Percentiles rank a stretch among this genome's conserved stretches.
These are phyloP conservation scores for Ogataea glucozyma DNA, from an alignment of 805 yeast genomes.

Conservation along the genomic window DNA sequence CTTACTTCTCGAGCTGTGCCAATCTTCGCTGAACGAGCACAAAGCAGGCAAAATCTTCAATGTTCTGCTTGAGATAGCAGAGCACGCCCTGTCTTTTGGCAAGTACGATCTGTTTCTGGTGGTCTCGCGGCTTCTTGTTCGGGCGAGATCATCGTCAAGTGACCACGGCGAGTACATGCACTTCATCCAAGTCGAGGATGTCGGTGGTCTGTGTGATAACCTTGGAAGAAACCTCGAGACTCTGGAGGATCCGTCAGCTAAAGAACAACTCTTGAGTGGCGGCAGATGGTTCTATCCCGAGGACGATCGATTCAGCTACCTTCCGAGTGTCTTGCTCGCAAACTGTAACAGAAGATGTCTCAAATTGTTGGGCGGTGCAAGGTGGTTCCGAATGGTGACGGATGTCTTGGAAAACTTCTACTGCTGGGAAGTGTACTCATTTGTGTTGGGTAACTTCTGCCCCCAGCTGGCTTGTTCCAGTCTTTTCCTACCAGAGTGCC, in stretches of 20 bases:
- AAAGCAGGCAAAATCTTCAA: conserved; percentile 17
- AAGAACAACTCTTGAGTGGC: conserved; percentile 24
- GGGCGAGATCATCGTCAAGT: conserved; percentile 43
- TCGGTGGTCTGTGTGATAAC: conserved; percentile 65
- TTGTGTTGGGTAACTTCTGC: conserved; percentile 64
- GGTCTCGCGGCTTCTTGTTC: conserved; percentile 50
- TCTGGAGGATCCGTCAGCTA: conserved; percentile 18
- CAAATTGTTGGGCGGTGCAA: conserved; percentile 39
- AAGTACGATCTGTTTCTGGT: conserved; percentile 40
- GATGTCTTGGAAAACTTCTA: conserved; percentile 51
- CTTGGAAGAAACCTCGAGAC: conserved; percentile 49
- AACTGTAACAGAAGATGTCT: conserved; percentile 37
- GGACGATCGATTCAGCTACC: conserved; percentile 38
- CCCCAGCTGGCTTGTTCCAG: conserved; percentile 63
- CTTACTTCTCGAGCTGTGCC: conserved; percentile 17
- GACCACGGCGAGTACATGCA: conserved; percentile 42
- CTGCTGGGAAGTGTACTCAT: conserved; percentile 74
- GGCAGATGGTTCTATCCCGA: conserved; percentile 67
- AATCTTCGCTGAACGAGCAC: conserved; percentile 11
- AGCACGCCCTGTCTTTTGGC: conserved; percentile 10
- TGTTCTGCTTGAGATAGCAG: conserved; percentile 14
- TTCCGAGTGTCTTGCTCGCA: conserved; percentile 46
- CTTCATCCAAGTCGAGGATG: conserved; percentile 55
- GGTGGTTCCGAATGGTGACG: conserved; percentile 53
- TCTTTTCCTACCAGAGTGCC: conserved; percentile 46